A percentile compares a stretch with the other conserved stretches of the same genome.
phyloP scores from a whole-genome alignment of 176 grass and related monocot genomes.

The Ampelocalamus luodianensis region DNA sequence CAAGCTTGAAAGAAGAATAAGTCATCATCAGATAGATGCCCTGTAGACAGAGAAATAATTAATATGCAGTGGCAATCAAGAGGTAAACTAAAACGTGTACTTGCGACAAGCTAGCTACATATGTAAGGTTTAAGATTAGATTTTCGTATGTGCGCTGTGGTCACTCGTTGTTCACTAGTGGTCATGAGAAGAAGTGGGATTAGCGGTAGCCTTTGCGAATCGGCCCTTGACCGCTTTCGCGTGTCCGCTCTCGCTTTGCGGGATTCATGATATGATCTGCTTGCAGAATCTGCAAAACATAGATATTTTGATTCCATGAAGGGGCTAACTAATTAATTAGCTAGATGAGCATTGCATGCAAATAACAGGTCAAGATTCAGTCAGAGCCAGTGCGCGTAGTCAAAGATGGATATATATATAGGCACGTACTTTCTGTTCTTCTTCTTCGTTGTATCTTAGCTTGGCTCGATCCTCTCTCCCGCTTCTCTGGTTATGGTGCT shows the following conservation, averaged over 20 bases:
- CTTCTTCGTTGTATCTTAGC: slow-evolving; percentile 58
- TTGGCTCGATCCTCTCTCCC: slow-evolving; percentile 57
- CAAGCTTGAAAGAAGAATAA: no score
- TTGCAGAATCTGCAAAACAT: slow-evolving; percentile 43
- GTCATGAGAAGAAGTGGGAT: no score
- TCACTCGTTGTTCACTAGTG: neutral
- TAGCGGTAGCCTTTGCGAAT: slow-evolving; percentile 46
- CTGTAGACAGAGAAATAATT: no score
- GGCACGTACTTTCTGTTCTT: slow-evolving; percentile 43
- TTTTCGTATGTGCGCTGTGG: no score
- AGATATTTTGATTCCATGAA: neutral
- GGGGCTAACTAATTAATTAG: no score
- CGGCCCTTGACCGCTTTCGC: slow-evolving; percentile 48
- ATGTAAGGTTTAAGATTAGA: neutral
- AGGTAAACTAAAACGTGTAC: neutral
- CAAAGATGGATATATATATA: neutral
- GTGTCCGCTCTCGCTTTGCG: slow-evolving; percentile 54
- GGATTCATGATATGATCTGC: slow-evolving; percentile 54
- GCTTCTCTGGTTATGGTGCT: slow-evolving; percentile 13
- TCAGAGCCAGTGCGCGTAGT: no score
- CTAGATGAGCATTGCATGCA: no score
- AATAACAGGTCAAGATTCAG: no score
- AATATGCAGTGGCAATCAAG: no score
- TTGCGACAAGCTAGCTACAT: no score
- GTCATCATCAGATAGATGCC: no score